Evolutionary conservation across 139 green algal species (phyloP).

Genomic region (Penium margaritaceum): DNA sequence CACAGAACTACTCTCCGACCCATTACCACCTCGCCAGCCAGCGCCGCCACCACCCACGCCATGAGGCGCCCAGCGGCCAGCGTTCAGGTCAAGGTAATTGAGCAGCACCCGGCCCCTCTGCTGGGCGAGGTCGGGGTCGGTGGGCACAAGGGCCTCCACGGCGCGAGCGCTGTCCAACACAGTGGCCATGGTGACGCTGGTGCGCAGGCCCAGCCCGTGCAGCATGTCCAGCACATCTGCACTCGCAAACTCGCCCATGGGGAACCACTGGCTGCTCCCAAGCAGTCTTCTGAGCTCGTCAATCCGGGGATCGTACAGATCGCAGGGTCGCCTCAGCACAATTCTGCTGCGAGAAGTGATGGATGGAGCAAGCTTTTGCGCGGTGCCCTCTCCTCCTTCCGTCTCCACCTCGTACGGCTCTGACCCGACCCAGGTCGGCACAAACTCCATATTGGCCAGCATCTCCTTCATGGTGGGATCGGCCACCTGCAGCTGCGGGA

Average conservation of each 20-base stretch:
- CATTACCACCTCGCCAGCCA: no score
- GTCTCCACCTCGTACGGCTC: conserved; percentile 20
- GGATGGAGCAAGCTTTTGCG: no score
- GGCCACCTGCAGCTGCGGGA: conserved; percentile 7
- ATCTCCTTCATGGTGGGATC: conserved; percentile 10
- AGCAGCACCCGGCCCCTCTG: conserved; percentile 55
- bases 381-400: neutral
- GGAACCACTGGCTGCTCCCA: conserved; percentile 55
- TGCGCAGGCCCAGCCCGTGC: conserved; percentile 56
- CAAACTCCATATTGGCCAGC: conserved; percentile 49
- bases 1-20: no score
- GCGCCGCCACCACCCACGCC: no score
- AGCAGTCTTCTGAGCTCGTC: conserved; percentile 62
- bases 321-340: neutral
- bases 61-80: conserved; percentile 17
- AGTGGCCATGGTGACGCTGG: conserved; percentile 35
- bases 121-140: conserved; percentile 49
- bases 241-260: conserved; percentile 42
- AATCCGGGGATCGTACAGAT: conserved; percentile 64
- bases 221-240: conserved; percentile 50
- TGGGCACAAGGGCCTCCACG: conserved; percentile 44
- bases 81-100: conserved; percentile 57
- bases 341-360: no score
- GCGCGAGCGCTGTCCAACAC: conserved; percentile 57
- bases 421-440: conserved; percentile 47